A percentile compares a stretch with the other conserved stretches of the same genome.
Conservation (phyloP, 129 eudicot genomes). For the Saposhnikovia divaricata region DNA sequence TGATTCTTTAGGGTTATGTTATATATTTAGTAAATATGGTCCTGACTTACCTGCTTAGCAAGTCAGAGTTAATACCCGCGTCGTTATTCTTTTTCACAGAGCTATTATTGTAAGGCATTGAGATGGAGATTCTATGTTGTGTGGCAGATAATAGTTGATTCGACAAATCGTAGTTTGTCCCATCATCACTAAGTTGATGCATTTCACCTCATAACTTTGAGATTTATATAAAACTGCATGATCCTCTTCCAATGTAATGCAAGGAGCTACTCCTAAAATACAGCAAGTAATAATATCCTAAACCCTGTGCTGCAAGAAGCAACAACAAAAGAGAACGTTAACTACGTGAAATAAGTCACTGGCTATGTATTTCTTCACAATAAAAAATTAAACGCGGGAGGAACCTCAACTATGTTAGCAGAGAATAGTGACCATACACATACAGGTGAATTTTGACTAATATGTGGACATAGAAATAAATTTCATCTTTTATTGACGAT, state of each 20-base stretch:
- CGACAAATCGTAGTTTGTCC: conserved; percentile 18
- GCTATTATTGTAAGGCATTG: conserved; percentile 54
- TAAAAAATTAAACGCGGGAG: not conserved
- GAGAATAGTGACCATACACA: not conserved
- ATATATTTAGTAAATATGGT: not conserved
- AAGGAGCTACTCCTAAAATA: conserved; percentile 7
- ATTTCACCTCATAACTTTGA: conserved; percentile 28
- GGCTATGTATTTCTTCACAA: not conserved
- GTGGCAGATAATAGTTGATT: conserved; percentile 30
- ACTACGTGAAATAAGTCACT: not conserved
- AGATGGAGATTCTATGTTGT: conserved; percentile 24
- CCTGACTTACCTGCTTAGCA: conserved; percentile 51
- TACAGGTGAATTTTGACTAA: not conserved
- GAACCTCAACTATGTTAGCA: not conserved
- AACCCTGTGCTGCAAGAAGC: conserved; percentile 6
- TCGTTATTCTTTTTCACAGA: conserved; percentile 30
- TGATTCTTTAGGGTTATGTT: not conserved
- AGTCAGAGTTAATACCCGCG: conserved; percentile 32
- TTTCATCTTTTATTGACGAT: no score
- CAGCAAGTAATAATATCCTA: not conserved
- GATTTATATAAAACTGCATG: conserved; percentile 19
- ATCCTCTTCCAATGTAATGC: conserved; percentile 19
- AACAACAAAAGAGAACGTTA: not conserved
- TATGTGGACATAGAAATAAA: no score
- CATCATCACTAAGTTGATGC: conserved; percentile 26